Percentiles rank a stretch among this genome's conserved stretches.
Evolutionary conservation across 2,329 filamentous ascomycete species (phyloP).

Genomic region (Penicillium olsonii): DNA sequence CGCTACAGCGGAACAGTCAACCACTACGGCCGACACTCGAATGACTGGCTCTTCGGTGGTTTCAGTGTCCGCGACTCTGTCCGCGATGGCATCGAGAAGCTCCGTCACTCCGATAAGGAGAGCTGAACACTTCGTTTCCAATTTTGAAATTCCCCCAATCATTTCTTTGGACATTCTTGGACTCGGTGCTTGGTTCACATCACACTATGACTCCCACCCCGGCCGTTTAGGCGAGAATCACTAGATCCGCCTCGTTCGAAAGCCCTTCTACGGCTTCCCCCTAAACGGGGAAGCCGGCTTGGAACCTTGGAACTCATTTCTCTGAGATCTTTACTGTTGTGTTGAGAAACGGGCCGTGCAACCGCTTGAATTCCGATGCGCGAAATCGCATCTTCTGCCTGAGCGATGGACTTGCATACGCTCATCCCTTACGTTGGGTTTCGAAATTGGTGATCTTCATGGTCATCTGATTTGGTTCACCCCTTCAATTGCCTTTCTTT

Average conservation of each 20-base stretch:
- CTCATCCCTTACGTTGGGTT: background rate
- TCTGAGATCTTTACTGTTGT: background rate
- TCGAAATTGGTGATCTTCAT: background rate
- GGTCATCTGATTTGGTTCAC: background rate
- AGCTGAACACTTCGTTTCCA: conserved; percentile 17
- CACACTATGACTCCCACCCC: background rate
- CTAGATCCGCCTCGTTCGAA: background rate
- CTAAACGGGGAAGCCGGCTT: background rate
- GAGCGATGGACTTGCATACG: too few species aligned
- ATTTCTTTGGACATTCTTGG: background rate
- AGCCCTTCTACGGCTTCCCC: too few species aligned
- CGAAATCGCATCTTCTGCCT: too few species aligned
- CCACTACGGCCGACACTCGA: conserved; percentile 52
- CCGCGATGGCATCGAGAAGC: conserved; percentile 41
- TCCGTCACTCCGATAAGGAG: conserved; percentile 32
- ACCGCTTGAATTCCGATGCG: background rate
- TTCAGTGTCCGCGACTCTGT: conserved; percentile 51
- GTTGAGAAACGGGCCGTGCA: background rate
- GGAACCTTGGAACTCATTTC: background rate
- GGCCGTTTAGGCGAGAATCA: background rate
- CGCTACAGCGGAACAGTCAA: conserved; percentile 44
- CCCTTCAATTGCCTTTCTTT: background rate
- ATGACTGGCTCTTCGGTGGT: conserved; percentile 54
- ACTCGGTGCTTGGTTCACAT: background rate
- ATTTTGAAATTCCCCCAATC: background rate